A percentile compares a stretch with the other conserved stretches of the same genome.
phyloP scores from a whole-genome alignment of 108 stramenopile genomes.

The Cylindrotheca fusiformis region DNA sequence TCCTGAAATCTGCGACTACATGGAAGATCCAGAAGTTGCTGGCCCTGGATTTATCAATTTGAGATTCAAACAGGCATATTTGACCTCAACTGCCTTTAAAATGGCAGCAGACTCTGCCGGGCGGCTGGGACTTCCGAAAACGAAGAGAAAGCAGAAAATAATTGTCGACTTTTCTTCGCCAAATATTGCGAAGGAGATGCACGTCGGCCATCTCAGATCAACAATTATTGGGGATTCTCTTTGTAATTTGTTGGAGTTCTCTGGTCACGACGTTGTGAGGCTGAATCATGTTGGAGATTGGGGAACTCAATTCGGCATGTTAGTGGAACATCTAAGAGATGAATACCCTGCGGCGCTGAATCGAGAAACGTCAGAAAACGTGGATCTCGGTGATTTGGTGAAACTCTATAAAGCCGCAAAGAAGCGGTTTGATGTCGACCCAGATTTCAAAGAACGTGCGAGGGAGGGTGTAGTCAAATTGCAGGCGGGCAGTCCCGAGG shows the following conservation, averaged over 20 bases:
- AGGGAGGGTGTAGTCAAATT: conserved; percentile 94
- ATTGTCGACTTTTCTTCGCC: conserved; percentile 97
- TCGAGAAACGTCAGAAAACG: conserved; percentile 53
- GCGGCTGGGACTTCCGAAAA: conserved; percentile 59
- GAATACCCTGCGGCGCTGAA: conserved; percentile 89
- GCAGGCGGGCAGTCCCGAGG: conserved; percentile 90
- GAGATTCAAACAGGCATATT: conserved; percentile 66
- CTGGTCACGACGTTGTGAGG: conserved; percentile 90
- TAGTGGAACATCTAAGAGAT: conserved; percentile 95
- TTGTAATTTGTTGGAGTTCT: conserved; percentile 86
- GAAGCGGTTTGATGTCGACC: conserved; percentile 83
- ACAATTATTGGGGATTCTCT: conserved; percentile 98
- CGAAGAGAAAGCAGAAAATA: conserved; percentile 68
- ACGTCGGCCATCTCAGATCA: conserved; percentile 97
- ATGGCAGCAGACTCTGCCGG: conserved; percentile 71
- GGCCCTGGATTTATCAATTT: conserved; percentile 96
- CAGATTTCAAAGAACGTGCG: conserved; percentile 87
- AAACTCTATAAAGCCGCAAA: conserved; percentile 96
- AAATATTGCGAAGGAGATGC: conserved; percentile 99
- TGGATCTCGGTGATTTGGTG: conserved; percentile 90
- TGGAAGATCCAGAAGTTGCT: conserved; percentile 88
- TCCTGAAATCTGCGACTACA: conserved; percentile 53
- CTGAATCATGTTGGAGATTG: conserved; percentile 99
- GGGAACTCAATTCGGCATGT: conserved; percentile 99
- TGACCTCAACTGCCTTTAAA: conserved; percentile 41